These are phyloP conservation scores for Neofusicoccum parvum DNA, from an alignment of 2,329 filamentous ascomycete species.

Conservation along the genomic window DNA sequence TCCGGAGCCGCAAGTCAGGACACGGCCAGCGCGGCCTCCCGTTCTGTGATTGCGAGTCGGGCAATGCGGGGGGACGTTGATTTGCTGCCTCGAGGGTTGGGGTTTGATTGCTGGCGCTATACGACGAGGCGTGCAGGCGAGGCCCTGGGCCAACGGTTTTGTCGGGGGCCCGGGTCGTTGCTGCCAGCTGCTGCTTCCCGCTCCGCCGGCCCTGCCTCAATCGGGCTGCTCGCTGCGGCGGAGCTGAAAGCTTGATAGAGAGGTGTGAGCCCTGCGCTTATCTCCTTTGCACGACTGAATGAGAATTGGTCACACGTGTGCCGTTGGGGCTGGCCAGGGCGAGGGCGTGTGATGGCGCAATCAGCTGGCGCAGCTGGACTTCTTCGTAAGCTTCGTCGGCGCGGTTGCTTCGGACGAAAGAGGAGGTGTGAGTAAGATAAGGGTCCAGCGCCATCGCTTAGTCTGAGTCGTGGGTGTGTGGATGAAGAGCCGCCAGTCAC, in stretches of 20 bases:
- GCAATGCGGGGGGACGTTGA: neutral
- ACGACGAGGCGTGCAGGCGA: neutral
- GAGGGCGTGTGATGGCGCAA: neutral
- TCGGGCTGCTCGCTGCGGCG: too few species aligned
- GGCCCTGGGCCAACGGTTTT: too few species aligned
- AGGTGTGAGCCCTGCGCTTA: neutral
- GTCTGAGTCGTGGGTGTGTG: too few species aligned
- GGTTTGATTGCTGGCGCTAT: neutral
- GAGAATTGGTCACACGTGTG: neutral
- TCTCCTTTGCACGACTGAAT: neutral
- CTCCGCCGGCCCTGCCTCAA: too few species aligned
- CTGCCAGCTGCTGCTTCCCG: too few species aligned
- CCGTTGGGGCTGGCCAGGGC: too few species aligned
- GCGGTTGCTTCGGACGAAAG: neutral
- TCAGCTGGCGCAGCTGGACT: neutral
- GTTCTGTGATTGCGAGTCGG: neutral
- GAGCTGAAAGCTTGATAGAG: neutral
- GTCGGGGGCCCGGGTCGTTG: too few species aligned
- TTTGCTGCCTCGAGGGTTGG: constrained; percentile 18
- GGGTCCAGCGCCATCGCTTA: neutral
- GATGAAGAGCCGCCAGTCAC: neutral
- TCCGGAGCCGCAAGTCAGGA: neutral
- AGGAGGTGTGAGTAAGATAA: constrained; percentile 12
- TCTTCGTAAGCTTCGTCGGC: neutral
- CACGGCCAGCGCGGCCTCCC: too few species aligned